Evolutionary conservation across 108 stramenopile genomes (phyloP), one percentile per base, ranked within the genome.

Genomic region (Parietichytrium sp.): DNA sequence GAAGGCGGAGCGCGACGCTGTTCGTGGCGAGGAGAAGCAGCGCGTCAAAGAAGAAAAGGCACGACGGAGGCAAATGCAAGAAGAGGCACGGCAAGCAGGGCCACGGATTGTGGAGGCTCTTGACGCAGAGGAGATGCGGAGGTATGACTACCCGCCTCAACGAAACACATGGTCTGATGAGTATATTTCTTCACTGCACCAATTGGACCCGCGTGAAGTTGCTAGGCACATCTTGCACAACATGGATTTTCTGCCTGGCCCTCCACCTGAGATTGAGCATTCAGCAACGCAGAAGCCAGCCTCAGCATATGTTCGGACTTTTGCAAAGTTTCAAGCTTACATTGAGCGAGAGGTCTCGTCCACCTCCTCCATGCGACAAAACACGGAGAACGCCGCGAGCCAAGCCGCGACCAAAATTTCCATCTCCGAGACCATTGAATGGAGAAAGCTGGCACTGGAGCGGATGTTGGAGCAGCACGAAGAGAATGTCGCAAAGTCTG

Each of bases 61-160:
- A 2, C 61, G 61, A 16, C 61, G 61, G 3, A 33, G 61, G 10
- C 61, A 42, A 12, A 72, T 42, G 61, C 61, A 72, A 20, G 61
- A 72, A 27, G n/a, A n/a, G n/a, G n/a, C n/a, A n/a, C n/a, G n/a
- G n/a, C n/a, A n/a, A n/a, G n/a, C n/a, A n/a, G n/a, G n/a, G n/a
- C n/a, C n/a, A n/a, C n/a, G n/a, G n/a, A 72, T 72, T 33, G 61
- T 27, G 16, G 61, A 72, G 61, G 61, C 61, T 38, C 61, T 72
- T 27, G 61, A 72, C 42, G 42, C 61, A n/a, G 38, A 72, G 42
- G 61, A 72, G 20, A n/a, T 72, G 29, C 61, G 61, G 42, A 33
- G 45, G 61, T n/a, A 45, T 16, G 61, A 42, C n/a, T 72, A 72
- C 61, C 61, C 61, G 38, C 61, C 61, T n/a, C 61, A 72, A 42